Evolutionary conservation across 495 filamentous ascomycete species (phyloP).

Genomic region (Penicillium macrosclerotiorum): DNA sequence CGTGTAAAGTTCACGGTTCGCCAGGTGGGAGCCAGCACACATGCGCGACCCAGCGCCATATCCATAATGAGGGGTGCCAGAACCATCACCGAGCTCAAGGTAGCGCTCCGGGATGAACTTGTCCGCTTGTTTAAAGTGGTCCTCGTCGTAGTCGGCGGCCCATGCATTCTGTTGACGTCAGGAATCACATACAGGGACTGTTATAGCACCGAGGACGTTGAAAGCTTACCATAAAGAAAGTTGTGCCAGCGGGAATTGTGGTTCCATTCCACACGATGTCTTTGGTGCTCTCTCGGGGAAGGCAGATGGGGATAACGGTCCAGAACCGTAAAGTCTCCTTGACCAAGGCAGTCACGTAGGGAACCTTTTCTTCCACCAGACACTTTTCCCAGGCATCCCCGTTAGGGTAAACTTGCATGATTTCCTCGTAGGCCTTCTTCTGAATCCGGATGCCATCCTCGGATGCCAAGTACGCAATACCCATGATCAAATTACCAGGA

Average conservation of each 20-base stretch:
- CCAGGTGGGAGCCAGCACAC: constrained; percentile 69
- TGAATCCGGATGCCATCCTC: constrained; percentile 62
- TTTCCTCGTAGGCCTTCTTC: constrained; percentile 59
- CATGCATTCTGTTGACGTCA: constrained; percentile 55
- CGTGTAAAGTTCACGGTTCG: constrained; percentile 66
- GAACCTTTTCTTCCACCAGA: constrained; percentile 65
- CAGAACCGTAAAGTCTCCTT: constrained; percentile 71
- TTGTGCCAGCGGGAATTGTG: constrained; percentile 60
- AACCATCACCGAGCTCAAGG: constrained; percentile 51
- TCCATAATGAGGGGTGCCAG: constrained; percentile 66
- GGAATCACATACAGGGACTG: neutral
- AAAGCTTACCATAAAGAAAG: constrained; percentile 59
- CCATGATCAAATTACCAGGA: constrained; percentile 68
- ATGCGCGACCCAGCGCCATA: constrained; percentile 71
- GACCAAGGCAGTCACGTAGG: constrained; percentile 66
- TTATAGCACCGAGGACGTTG: neutral
- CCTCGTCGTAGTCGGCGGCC: constrained; percentile 65
- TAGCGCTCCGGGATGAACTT: constrained; percentile 65
- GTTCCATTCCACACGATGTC: constrained; percentile 60
- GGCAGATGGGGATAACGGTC: constrained; percentile 71
- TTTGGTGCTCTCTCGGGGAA: constrained; percentile 63
- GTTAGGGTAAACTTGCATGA: constrained; percentile 62
- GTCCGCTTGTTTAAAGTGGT: constrained; percentile 60
- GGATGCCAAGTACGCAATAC: constrained; percentile 66
- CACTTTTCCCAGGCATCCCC: constrained; percentile 65